Base-by-base conservation (phyloP, 257 asterid genomes). In the Paulownia fortunei region DNA sequence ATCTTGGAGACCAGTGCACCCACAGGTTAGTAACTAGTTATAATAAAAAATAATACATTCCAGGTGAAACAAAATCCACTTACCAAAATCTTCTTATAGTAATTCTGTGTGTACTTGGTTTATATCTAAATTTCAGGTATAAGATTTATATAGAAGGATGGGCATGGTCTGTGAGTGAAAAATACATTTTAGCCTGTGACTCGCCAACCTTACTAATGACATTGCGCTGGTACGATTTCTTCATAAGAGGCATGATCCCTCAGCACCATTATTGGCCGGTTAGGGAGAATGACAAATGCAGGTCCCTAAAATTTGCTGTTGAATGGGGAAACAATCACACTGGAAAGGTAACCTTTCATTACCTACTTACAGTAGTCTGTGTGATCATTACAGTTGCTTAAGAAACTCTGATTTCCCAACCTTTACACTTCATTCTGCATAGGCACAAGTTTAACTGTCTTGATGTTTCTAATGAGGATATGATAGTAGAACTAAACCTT, bases 121-220 rank as follows among this genome's bases (percentile, higher is more conserved):
- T 77, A 2, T 41, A 5, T 77, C 27, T 21, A 30, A 4, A 30
- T 63, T 79, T 49, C 81, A 94, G 98, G 81, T 94, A 92, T 85
- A 94, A 92, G 71, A 94, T 94, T 3, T 94, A 91, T 32, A 88
- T 94, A 39, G 98, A 94, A 86, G 98, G 98, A 79, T 86, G 82
- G 83, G 97, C 90, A 2, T 92, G 98, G 97, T 92, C 98, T 0
- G 98, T 91, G 67, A 94, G 98, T 24, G 95, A 94, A 61, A 94
- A 94, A 49, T 94, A 92, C 27, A 94, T 94, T 27, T 80, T 94
- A 2, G 98, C 98, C 3, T 94, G 98, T 46, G 69, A 94, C 71
- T 94, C 98, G 0, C 94, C 98, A 1, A 86, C 92, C 13, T 78
- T 94, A 83, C 82, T 87, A n/a, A 64, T 92, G 76, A 89, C 90